A percentile compares a stretch with the other conserved stretches of the same genome.
Evolutionary conservation across 805 yeast species (phyloP).

Genomic region (Candida saitoana): DNA sequence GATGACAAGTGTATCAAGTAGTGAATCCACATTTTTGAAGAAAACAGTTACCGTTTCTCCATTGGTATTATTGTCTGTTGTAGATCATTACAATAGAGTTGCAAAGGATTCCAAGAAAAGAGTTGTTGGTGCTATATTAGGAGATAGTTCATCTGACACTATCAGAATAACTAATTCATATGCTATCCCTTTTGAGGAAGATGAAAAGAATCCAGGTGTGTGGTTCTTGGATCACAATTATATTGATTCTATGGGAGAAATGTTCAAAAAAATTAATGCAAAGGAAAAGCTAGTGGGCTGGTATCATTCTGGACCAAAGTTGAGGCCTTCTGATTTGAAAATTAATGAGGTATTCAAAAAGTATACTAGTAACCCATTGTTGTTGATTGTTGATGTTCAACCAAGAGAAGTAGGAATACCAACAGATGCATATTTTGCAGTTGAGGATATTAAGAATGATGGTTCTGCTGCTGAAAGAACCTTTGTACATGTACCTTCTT

Average conservation of each 20-base stretch:
- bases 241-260: slow-evolving; percentile 93
- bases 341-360: slow-evolving; percentile 85
- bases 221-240: slow-evolving; percentile 98
- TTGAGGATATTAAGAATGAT: slow-evolving; percentile 94
- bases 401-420: slow-evolving; percentile 87
- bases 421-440: slow-evolving; percentile 89
- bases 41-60: slow-evolving; percentile 91
- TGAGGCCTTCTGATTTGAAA: slow-evolving; percentile 80
- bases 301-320: slow-evolving; percentile 97
- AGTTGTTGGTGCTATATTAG: slow-evolving; percentile 91
- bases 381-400: slow-evolving; percentile 87
- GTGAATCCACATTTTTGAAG: slow-evolving; percentile 34
- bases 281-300: slow-evolving; percentile 96
- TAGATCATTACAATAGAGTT: slow-evolving; percentile 90
- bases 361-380: slow-evolving; percentile 75
- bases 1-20: slow-evolving; percentile 8
- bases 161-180: slow-evolving; percentile 85
- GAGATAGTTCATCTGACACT: slow-evolving; percentile 57
- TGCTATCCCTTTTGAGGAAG: slow-evolving; percentile 98
- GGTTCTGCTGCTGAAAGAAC: slow-evolving; percentile 92
- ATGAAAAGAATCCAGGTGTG: slow-evolving; percentile 81
- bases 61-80: slow-evolving; percentile 85
- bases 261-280: slow-evolving; percentile 97
- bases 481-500: slow-evolving; percentile 87
- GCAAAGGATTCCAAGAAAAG: slow-evolving; percentile 69